Evolutionary conservation across 768 basidiomycete genomes (phyloP).

Genomic region (Pulveroboletus frians): DNA sequence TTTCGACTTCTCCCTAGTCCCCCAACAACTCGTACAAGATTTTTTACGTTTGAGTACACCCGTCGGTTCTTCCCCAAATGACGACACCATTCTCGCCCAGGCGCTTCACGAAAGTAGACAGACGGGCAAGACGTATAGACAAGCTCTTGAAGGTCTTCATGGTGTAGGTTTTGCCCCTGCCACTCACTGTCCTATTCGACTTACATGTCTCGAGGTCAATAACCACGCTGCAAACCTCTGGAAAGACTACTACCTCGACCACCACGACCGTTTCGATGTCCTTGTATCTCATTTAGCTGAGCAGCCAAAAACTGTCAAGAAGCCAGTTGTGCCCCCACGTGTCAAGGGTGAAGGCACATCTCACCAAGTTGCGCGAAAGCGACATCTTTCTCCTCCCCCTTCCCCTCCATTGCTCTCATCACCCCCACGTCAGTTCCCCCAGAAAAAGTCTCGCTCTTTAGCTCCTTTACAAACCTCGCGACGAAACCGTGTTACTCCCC

Average conservation of each 20-base stretch:
- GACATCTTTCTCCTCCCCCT: slow-evolving; percentile 19
- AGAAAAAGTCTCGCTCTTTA: slow-evolving; percentile 18
- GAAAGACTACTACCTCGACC: slow-evolving; percentile 78
- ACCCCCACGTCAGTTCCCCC: slow-evolving; percentile 25
- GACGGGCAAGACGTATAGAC: slow-evolving; percentile 51
- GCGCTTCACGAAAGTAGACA: slow-evolving; percentile 35
- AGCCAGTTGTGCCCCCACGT: slow-evolving; percentile 18
- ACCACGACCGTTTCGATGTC: slow-evolving; percentile 55
- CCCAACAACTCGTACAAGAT: slow-evolving; percentile 54
- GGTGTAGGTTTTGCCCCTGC: slow-evolving; percentile 41
- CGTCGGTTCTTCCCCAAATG: slow-evolving; percentile 42
- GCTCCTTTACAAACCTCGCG: slow-evolving; percentile 23
- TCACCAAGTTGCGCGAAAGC: slow-evolving; percentile 35
- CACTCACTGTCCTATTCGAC: background rate
- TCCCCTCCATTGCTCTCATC: slow-evolving; percentile 6
- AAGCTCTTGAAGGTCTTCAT: slow-evolving; percentile 62
- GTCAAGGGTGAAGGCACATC: slow-evolving; percentile 12
- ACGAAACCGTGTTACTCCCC: slow-evolving; percentile 20
- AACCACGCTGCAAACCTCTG: slow-evolving; percentile 54
- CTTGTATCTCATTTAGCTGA: slow-evolving; percentile 23
- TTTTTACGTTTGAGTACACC: slow-evolving; percentile 50
- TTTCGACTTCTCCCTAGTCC: slow-evolving; percentile 35
- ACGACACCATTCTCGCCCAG: slow-evolving; percentile 56
- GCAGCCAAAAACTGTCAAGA: slow-evolving; percentile 29
- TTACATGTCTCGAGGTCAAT: slow-evolving; percentile 32